A percentile compares a stretch with the other conserved stretches of the same genome.
Conservation (phyloP, 129 eudicot genomes). For the Centrapalus pauciflorus region DNA sequence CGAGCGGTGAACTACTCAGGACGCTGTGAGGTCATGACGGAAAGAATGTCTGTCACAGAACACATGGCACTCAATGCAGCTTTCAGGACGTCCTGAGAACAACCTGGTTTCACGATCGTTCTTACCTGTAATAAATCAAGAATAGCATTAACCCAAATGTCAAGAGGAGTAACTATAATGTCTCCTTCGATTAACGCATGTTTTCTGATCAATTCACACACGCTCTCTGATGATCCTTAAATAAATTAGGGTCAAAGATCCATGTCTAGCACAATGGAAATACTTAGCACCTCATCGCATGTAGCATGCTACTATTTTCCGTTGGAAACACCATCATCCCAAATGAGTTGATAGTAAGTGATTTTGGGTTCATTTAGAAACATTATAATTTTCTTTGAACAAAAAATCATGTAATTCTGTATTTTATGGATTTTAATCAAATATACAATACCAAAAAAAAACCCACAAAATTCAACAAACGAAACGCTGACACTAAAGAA, state of each 20-base stretch:
- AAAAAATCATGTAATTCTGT: no score
- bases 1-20: conserved; percentile 3
- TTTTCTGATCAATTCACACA: no score
- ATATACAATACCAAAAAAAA: no score
- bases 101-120: conserved; percentile 91
- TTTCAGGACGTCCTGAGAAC: conserved; percentile 84
- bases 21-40: conserved; percentile 66
- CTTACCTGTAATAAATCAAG: conserved; percentile 52
- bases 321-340: no score
- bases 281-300: no score
- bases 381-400: no score
- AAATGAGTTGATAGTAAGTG: background rate
- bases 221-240: no score
- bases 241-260: no score
- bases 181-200: background rate
- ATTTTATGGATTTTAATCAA: no score
- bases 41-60: conserved; percentile 71
- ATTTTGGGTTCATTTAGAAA: conserved; percentile 4
- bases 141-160: background rate
- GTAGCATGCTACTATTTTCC: no score
- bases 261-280: no score
- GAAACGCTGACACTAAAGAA: background rate
- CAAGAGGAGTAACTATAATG: background rate
- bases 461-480: background rate
- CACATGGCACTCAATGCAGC: conserved; percentile 93